These are phyloP conservation scores for Pachyrhizus erosus DNA, from an alignment of 306 rosid genomes.

Conservation along the genomic window DNA sequence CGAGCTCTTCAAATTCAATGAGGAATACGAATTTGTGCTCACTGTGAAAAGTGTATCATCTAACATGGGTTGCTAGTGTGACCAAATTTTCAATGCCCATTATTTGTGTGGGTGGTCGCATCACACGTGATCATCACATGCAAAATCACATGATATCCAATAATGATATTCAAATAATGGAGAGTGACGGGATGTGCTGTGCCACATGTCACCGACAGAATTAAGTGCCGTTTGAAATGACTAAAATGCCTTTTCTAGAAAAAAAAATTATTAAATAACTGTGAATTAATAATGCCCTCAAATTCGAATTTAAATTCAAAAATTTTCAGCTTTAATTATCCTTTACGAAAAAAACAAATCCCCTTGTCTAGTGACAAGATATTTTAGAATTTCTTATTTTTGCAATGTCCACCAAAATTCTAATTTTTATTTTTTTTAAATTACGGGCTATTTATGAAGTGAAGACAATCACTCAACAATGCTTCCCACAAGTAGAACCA, in stretches of 20 bases:
- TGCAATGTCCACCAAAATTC: background rate
- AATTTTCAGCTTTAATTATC: background rate
- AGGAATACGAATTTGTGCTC: constrained; percentile 41
- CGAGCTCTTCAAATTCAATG: background rate
- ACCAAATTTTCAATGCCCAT: constrained; percentile 4
- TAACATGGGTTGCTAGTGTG: constrained; percentile 29
- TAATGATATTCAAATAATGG: constrained; percentile 47
- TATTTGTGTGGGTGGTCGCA: constrained; percentile 28
- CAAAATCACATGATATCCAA: constrained; percentile 53
- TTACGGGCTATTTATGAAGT: background rate
- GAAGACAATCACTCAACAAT: background rate
- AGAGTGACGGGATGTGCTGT: constrained; percentile 27
- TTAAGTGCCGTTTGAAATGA: background rate
- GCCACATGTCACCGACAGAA: constrained; percentile 52
- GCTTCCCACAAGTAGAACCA: constrained; percentile 13
- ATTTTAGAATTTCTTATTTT: constrained; percentile 26
- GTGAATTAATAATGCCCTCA: background rate
- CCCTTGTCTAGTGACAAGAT: background rate
- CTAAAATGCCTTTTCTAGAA: constrained; percentile 11
- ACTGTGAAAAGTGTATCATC: constrained; percentile 1
- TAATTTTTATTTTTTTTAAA: background rate
- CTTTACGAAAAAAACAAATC: background rate
- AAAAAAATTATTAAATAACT: background rate
- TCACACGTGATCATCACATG: constrained; percentile 51
- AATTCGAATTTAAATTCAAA: background rate